Conservation (phyloP, 768 basidiomycete genomes). For the Leccinum subgranulosum region DNA sequence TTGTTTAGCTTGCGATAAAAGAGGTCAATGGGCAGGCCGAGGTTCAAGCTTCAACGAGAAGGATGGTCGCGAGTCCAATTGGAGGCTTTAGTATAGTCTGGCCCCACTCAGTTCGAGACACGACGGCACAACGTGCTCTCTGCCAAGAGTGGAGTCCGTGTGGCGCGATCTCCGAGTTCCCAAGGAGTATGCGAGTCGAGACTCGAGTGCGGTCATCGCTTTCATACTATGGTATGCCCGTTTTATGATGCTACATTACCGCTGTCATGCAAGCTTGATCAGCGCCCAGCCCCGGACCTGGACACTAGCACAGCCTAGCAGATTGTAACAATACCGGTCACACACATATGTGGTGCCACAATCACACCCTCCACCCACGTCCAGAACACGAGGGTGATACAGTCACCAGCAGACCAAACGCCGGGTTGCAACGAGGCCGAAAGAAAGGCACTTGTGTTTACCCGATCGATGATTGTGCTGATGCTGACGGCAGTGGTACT, state of each 20-base stretch:
- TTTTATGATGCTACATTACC: too few species aligned
- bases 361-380: neutral
- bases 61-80: neutral
- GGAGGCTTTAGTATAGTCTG: neutral
- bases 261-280: too few species aligned
- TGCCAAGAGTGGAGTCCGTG: neutral
- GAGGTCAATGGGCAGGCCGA: neutral
- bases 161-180: neutral
- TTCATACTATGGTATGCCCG: too few species aligned
- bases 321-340: too few species aligned
- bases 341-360: neutral
- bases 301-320: too few species aligned
- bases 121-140: neutral
- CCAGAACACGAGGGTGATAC: neutral
- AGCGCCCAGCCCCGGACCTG: too few species aligned
- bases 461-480: neutral
- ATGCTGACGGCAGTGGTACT: neutral
- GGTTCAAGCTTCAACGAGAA: neutral
- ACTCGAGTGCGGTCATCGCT: neutral
- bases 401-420: neutral
- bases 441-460: neutral
- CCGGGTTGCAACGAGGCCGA: neutral
- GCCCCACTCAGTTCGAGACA: neutral
- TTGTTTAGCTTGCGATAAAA: neutral
- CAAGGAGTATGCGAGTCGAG: neutral